Evolutionary conservation across 139 green algal species (phyloP).

Genomic region (Closterium sp.): DNA sequence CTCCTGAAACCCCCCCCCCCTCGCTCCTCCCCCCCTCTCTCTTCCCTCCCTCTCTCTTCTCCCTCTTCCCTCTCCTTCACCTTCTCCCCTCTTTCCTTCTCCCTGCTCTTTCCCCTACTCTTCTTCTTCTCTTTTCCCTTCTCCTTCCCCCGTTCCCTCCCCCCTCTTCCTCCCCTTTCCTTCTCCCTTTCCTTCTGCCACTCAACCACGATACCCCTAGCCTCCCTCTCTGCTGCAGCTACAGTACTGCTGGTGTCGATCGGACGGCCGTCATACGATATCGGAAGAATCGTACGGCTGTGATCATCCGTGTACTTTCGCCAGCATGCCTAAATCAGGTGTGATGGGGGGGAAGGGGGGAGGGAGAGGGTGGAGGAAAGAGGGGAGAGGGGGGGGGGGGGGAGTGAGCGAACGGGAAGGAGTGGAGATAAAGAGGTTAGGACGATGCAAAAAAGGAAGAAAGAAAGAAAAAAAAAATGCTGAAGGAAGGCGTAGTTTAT

Average conservation of each 20-base stretch:
- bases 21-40: not conserved
- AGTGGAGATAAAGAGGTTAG: not conserved
- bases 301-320: not conserved
- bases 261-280: not conserved
- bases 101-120: not conserved
- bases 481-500: too few relatives aligned
- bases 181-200: not conserved
- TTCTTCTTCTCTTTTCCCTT: not conserved
- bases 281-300: not conserved
- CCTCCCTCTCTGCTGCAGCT: not conserved
- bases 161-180: not conserved
- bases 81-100: not conserved
- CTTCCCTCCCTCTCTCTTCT: not conserved
- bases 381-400: not conserved
- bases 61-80: not conserved
- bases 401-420: not conserved
- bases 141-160: not conserved
- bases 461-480: too few relatives aligned
- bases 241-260: not conserved
- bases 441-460: not conserved
- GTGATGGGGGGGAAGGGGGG: not conserved
- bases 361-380: conserved; percentile 7
- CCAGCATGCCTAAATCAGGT: not conserved
- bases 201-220: not conserved
- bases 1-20: not conserved